Percentiles rank a stretch among this genome's conserved stretches.
phyloP scores from a whole-genome alignment of 495 filamentous ascomycete genomes.

The Lentithecium fluviatile region DNA sequence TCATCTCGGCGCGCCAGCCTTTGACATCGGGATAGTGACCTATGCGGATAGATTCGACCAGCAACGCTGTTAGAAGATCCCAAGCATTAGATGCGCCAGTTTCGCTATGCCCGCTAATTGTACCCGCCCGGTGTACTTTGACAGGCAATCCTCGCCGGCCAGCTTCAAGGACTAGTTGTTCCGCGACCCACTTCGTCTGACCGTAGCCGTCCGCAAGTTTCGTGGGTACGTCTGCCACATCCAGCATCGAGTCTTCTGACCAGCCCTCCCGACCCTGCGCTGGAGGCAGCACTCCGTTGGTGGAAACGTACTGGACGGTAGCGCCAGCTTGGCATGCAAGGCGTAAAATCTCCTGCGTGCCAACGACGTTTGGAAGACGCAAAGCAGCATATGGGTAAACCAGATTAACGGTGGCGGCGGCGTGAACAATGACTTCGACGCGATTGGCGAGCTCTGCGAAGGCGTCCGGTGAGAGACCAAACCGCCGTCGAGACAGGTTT shows the following conservation, averaged over 20 bases:
- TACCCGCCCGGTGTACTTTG: conserved; percentile 61
- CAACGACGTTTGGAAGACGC: conserved; percentile 47
- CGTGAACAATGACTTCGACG: conserved; percentile 63
- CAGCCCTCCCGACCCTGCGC: conserved; percentile 53
- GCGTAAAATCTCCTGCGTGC: conserved; percentile 63
- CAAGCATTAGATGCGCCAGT: conserved; percentile 66
- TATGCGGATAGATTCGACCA: conserved; percentile 65
- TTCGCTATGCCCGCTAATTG: conserved; percentile 63
- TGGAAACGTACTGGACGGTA: conserved; percentile 69
- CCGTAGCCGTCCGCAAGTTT: conserved; percentile 54
- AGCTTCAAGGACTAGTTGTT: conserved; percentile 64
- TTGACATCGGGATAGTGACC: conserved; percentile 62
- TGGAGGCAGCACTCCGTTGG: conserved; percentile 64
- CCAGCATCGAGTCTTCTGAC: conserved; percentile 58
- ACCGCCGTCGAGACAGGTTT: conserved; percentile 57
- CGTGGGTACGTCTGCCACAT: conserved; percentile 57
- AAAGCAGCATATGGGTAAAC: conserved; percentile 67
- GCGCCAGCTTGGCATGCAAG: conserved; percentile 59
- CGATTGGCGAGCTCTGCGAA: conserved; percentile 56
- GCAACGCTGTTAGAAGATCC: conserved; percentile 63
- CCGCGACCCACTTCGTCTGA: conserved; percentile 67
- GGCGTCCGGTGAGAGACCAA: conserved; percentile 57
- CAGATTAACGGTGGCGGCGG: conserved; percentile 65
- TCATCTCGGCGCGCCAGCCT: conserved; percentile 71
- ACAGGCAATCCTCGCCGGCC: conserved; percentile 59